Evolutionary conservation across 805 yeast species (phyloP).

Genomic region (Brettanomyces sp.): DNA sequence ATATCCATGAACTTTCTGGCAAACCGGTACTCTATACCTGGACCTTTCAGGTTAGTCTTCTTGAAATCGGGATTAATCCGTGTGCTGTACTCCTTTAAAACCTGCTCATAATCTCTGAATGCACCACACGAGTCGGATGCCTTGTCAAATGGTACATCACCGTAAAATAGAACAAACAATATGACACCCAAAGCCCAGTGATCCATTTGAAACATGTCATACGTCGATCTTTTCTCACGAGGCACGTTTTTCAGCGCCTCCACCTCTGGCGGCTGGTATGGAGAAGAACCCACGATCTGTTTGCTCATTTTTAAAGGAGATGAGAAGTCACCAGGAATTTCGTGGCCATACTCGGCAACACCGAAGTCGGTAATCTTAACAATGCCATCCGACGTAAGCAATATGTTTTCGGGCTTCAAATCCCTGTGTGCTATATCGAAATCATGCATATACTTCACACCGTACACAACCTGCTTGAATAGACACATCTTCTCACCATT

Average conservation of each 20-base stretch:
- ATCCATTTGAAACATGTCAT: slow-evolving; percentile 65
- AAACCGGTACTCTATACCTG: slow-evolving; percentile 64
- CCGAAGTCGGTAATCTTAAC: slow-evolving; percentile 91
- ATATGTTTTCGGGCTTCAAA: slow-evolving; percentile 85
- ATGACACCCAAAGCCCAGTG: slow-evolving; percentile 70
- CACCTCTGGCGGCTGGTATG: slow-evolving; percentile 78
- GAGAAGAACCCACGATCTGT: slow-evolving; percentile 73
- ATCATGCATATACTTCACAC: slow-evolving; percentile 60
- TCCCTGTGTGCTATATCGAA: slow-evolving; percentile 87
- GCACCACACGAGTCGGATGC: slow-evolving; percentile 35
- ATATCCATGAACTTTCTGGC: slow-evolving; percentile 53
- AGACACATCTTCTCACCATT: slow-evolving; percentile 51
- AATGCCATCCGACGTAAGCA: slow-evolving; percentile 48
- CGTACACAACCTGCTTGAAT: slow-evolving; percentile 66
- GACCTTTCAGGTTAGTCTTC: slow-evolving; percentile 35
- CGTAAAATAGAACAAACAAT: slow-evolving; percentile 51
- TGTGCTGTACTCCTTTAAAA: slow-evolving; percentile 28
- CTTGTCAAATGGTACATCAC: slow-evolving; percentile 51
- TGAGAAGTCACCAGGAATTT: slow-evolving; percentile 41
- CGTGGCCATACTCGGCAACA: slow-evolving; percentile 65
- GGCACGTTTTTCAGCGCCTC: slow-evolving; percentile 38
- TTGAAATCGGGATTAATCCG: slow-evolving; percentile 32
- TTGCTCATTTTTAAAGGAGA: slow-evolving; percentile 32
- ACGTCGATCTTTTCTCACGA: slow-evolving; percentile 26
- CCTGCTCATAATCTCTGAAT: slow-evolving; percentile 46